Evolutionary conservation across 129 eudicot genomes (phyloP).

Genomic region (Oenanthe sinensis): DNA sequence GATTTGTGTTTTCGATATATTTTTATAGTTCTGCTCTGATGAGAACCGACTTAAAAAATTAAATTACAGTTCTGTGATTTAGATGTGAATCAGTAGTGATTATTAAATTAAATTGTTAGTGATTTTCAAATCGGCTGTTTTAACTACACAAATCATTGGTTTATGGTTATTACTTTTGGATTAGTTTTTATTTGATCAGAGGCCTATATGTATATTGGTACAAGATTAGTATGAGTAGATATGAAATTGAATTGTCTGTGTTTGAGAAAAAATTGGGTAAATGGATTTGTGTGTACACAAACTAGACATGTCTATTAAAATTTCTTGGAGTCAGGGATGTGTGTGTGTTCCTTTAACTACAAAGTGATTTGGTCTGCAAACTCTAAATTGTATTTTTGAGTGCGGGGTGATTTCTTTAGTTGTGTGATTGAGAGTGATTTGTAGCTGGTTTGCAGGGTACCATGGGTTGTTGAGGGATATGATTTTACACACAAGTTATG

Average conservation of each 20-base stretch:
- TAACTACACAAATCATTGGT: too few relatives aligned
- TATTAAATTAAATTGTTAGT: too few relatives aligned
- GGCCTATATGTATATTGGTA: background rate
- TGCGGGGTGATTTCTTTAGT: background rate
- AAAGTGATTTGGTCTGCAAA: background rate
- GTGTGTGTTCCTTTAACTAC: background rate
- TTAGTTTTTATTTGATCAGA: background rate
- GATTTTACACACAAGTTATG: background rate
- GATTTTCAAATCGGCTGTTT: too few relatives aligned
- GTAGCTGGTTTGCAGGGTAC: background rate
- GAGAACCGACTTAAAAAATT: background rate
- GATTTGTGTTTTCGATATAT: background rate
- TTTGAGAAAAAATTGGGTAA: background rate
- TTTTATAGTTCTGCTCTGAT: background rate
- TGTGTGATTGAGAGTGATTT: too few relatives aligned
- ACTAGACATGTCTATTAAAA: background rate
- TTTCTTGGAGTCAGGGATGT: background rate
- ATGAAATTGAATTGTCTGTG: background rate
- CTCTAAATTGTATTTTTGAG: background rate
- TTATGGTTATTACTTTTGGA: background rate
- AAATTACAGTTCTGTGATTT: too few relatives aligned
- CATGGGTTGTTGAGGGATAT: background rate
- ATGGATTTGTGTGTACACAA: background rate
- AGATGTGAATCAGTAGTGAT: background rate
- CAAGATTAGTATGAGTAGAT: background rate